Base-by-base conservation (phyloP, 208 protist species). In the Wallacemonas collosoma region DNA sequence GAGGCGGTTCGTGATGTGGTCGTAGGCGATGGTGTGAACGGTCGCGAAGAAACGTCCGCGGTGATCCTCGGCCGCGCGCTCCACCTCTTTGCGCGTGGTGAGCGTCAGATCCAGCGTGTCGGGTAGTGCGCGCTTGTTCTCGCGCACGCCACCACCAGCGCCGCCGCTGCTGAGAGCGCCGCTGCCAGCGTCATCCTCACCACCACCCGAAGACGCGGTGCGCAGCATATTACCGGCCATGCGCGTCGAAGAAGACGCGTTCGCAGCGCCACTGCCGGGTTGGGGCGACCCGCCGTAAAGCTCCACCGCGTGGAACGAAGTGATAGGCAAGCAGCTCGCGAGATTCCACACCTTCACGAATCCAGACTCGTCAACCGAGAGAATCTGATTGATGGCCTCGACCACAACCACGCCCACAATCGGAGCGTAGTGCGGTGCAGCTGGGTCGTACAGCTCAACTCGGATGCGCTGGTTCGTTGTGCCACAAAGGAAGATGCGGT, bases 261-360 rank as follows among this genome's bases (percentile, higher is more conserved):
- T 36, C 2, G 56, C 38, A n/a, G 56, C 6, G 9, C 36, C 26
- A 6, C 6, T 50, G 45, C 8, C 12, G 50, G 67, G 68, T 65
- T 65, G 61, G 36, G 61, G 47, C 26, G 40, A 54, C 12, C 75
- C 65, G 39, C 57, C 71, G 53, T 84, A 41, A 3, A 60, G 63
- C 15, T 81, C 63, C n/a, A 85, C 61, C 15, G 89, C 89, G 55
- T 88, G 88, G 71, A 94, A 94, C 40, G 89, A 90, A 17, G 79
- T 81, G n/a, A 86, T 71, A 2, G 79, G 79, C 36, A 85, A 64
- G 39, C 64, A 69, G 17, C 72, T 86, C 6, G 79, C 67, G 53
- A 94, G 54, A 57, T 75, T 86, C 89, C 89, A 94, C 17, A 94
- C 86, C 80, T 94, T 94, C 60, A 85, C 81, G 69, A 85, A 86